Conservation (phyloP, 78 protist genomes). For the Tieghemostelium lacteum region DNA sequence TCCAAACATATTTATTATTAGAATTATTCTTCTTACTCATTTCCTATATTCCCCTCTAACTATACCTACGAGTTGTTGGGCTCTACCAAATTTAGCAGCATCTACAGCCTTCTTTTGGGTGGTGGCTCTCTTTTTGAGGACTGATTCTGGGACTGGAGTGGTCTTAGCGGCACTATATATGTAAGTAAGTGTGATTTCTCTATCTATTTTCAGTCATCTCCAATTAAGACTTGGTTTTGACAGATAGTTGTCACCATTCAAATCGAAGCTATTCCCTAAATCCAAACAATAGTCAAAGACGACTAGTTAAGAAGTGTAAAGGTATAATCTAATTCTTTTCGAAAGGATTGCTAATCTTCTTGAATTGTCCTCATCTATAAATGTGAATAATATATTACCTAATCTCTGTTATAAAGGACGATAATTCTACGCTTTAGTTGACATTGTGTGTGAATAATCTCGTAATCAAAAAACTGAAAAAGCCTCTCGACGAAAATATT, state of each 20-base stretch:
- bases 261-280: background rate
- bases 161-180: constrained; percentile 5
- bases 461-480: background rate
- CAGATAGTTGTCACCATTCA: background rate
- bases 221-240: background rate
- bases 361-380: background rate
- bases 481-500: background rate
- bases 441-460: constrained; percentile 25
- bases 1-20: background rate
- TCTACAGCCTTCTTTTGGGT: constrained; percentile 59
- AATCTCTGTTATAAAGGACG: no score
- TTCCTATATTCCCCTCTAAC: background rate
- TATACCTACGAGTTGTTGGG: constrained; percentile 20
- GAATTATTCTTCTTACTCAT: background rate
- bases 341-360: constrained; percentile 73
- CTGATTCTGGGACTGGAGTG: constrained; percentile 82
- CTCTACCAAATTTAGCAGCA: constrained; percentile 30
- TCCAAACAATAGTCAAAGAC: no score
- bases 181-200: background rate
- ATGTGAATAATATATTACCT: background rate
- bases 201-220: background rate
- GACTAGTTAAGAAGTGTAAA: no score
- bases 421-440: constrained; percentile 56
- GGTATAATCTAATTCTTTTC: constrained; percentile 72
- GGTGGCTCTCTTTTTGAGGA: constrained; percentile 77